These are phyloP conservation scores for Hyparrhenia diplandra DNA, from an alignment of 176 grass and related monocot genomes.

Conservation along the genomic window DNA sequence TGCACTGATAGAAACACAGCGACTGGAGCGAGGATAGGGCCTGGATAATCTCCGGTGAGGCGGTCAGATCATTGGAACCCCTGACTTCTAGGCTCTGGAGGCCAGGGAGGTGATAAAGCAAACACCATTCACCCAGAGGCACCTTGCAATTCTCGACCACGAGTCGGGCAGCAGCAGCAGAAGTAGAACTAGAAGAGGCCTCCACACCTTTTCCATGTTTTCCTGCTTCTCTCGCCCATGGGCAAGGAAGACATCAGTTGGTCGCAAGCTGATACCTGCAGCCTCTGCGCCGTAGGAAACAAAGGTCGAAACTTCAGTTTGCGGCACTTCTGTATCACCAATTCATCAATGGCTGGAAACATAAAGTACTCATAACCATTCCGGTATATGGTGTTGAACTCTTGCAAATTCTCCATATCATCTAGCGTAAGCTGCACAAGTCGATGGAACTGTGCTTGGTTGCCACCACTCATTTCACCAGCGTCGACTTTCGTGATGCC, in stretches of 20 bases:
- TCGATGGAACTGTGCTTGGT: background rate
- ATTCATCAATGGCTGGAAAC: background rate
- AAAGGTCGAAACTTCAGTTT: background rate
- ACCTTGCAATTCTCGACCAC: background rate
- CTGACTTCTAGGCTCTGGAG: background rate
- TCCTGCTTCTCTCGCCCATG: background rate
- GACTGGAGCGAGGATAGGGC: background rate
- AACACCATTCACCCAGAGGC: background rate
- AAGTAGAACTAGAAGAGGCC: background rate
- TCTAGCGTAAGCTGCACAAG: background rate
- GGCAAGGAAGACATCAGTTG: background rate
- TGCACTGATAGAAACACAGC: background rate
- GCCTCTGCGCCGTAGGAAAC: background rate
- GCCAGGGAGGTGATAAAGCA: background rate
- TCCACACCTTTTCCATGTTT: background rate
- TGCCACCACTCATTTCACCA: background rate
- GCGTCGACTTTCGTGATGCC: background rate
- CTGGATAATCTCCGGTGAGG: too few relatives aligned
- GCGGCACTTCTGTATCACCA: background rate
- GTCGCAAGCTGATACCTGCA: background rate
- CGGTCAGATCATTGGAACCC: background rate
- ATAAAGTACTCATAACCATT: background rate
- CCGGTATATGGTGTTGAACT: background rate
- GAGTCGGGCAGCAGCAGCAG: background rate
- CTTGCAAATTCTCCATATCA: background rate